These are phyloP conservation scores for Sporormia fimetaria DNA, from an alignment of 495 filamentous ascomycete genomes.

Conservation along the genomic window DNA sequence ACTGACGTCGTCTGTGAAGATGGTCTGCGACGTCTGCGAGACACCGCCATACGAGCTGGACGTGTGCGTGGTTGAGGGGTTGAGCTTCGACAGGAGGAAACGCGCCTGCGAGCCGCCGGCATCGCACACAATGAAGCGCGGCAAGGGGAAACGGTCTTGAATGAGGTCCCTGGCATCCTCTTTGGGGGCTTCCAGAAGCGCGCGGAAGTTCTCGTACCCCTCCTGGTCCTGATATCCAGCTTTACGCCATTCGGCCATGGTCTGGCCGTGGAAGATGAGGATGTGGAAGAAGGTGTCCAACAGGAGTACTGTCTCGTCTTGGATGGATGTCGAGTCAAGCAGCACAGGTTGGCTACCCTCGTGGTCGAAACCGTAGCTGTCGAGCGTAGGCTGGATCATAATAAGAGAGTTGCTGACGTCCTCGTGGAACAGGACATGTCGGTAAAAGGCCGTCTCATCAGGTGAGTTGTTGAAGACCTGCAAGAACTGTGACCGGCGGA, in stretches of 20 bases:
- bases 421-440: constrained; percentile 94
- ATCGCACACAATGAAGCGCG: constrained; percentile 97
- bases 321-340: constrained; percentile 91
- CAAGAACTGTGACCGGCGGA: constrained; percentile 91
- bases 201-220: constrained; percentile 92
- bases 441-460: constrained; percentile 96
- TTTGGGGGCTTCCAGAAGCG: constrained; percentile 85
- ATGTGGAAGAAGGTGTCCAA: constrained; percentile 99
- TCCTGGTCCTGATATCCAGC: constrained; percentile 97
- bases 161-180: constrained; percentile 98
- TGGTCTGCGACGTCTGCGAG: constrained; percentile 86
- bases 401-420: constrained; percentile 94
- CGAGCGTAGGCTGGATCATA: constrained; percentile 97
- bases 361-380: constrained; percentile 93
- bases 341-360: constrained; percentile 84
- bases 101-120: constrained; percentile 95
- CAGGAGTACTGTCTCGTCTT: constrained; percentile 84
- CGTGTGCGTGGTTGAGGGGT: constrained; percentile 97
- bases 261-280: constrained; percentile 97
- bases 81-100: constrained; percentile 95
- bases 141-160: constrained; percentile 91
- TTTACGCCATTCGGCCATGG: constrained; percentile 96
- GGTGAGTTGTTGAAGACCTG: constrained; percentile 99
- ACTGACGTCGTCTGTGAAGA: constrained; percentile 98
- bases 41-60: constrained; percentile 83